phyloP scores from a whole-genome alignment of 2,329 filamentous ascomycete genomes.

The Hirsutella rhossiliensis region DNA sequence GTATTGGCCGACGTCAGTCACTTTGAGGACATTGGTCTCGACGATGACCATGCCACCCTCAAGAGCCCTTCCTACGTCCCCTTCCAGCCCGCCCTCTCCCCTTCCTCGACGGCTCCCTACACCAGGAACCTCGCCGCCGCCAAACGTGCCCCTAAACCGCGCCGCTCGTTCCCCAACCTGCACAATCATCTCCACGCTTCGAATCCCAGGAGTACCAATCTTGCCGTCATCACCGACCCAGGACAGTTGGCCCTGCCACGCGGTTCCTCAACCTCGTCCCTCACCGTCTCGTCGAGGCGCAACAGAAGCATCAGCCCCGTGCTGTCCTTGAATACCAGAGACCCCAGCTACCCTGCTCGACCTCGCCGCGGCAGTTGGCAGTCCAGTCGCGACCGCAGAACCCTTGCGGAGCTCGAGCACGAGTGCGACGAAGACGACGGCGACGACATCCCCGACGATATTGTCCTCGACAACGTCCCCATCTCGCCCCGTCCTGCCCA shows the following conservation, averaged over 20 bases:
- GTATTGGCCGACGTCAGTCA: constrained; percentile 63
- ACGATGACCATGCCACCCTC: constrained; percentile 45
- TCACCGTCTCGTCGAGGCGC: constrained; percentile 22
- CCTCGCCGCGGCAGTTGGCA: constrained; percentile 60
- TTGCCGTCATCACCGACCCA: constrained; percentile 23
- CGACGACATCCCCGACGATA: constrained; percentile 67
- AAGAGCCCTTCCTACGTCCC: constrained; percentile 33
- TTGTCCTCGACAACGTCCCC: constrained; percentile 71
- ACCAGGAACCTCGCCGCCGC: constrained; percentile 18
- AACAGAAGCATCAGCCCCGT: constrained; percentile 41
- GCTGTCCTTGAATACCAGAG: constrained; percentile 30
- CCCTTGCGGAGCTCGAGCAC: constrained; percentile 56
- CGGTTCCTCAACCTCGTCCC: constrained; percentile 22
- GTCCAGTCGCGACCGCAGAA: constrained; percentile 51
- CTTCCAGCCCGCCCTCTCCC: constrained; percentile 17
- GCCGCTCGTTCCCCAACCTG: constrained; percentile 32
- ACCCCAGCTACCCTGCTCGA: constrained; percentile 25
- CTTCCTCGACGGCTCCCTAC: constrained; percentile 13
- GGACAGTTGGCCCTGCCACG: constrained; percentile 16
- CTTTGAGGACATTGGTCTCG: constrained; percentile 88
- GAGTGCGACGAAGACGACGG: constrained; percentile 68
- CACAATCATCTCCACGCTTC: constrained; percentile 31
- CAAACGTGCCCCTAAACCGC: constrained; percentile 18
- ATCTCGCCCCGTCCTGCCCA: constrained; percentile 58
- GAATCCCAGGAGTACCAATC: constrained; percentile 40